Evolutionary conservation across 2,329 filamentous ascomycete species (phyloP).

Genomic region (Claviceps sp.): DNA sequence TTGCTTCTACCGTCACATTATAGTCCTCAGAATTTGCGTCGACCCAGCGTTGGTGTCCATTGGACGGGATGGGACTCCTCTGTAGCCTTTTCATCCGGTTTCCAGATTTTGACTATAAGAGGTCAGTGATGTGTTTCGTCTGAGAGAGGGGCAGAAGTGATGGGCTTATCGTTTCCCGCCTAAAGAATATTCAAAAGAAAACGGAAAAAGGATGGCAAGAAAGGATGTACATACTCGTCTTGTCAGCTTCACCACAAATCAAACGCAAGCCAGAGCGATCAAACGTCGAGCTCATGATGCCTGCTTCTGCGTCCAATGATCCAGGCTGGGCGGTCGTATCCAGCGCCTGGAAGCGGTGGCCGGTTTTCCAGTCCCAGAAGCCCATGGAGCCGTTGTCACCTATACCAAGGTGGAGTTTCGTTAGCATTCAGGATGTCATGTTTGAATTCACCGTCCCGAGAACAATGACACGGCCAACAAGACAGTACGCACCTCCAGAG

Average conservation of each 20-base stretch:
- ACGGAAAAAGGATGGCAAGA: background rate
- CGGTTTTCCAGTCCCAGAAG: conserved; percentile 99
- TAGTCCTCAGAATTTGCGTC: conserved; percentile 53
- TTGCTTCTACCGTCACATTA: no score
- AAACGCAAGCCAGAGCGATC: conserved; percentile 78
- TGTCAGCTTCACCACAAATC: conserved; percentile 91
- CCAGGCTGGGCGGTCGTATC: conserved; percentile 92
- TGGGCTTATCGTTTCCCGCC: no score
- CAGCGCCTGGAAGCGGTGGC: conserved; percentile 76
- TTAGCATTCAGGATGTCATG: background rate
- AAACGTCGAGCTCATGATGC: conserved; percentile 88
- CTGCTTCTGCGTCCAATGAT: conserved; percentile 83
- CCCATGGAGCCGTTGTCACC: conserved; percentile 88
- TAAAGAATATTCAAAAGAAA: background rate
- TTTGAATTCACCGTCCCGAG: background rate
- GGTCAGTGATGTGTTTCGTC: conserved; percentile 31
- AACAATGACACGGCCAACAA: no score
- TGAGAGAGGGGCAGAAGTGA: background rate
- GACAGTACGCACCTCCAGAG: conserved; percentile 48
- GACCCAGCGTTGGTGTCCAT: conserved; percentile 73
- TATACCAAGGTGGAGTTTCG: conserved; percentile 6
- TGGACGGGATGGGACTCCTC: conserved; percentile 82
- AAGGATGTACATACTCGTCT: conserved; percentile 51
- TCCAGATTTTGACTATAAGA: conserved; percentile 79
- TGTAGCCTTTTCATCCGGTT: conserved; percentile 80